Evolutionary conservation across 805 yeast genomes (phyloP).

Genomic region (Teunomyces aglyptinius): DNA sequence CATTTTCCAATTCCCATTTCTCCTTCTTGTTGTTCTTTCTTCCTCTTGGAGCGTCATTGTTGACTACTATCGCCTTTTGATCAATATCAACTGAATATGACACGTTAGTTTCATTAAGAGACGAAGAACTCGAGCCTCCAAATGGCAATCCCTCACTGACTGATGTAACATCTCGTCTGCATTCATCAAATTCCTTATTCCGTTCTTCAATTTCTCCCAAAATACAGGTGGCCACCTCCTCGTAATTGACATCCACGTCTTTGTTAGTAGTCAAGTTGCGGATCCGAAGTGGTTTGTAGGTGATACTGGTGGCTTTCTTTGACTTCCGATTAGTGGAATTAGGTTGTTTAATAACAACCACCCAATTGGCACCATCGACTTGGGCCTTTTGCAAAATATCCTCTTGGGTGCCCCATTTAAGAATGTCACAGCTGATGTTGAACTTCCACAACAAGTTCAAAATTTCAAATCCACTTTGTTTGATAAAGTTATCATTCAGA

Average conservation of each 20-base stretch:
- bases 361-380: constrained; percentile 70
- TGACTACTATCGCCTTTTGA: constrained; percentile 64
- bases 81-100: constrained; percentile 27
- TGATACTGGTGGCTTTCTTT: constrained; percentile 30
- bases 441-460: constrained; percentile 67
- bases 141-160: constrained; percentile 4
- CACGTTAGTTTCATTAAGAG: constrained; percentile 10
- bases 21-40: constrained; percentile 74
- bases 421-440: constrained; percentile 76
- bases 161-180: constrained; percentile 18
- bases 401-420: constrained; percentile 43
- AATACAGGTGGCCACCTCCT: constrained; percentile 53
- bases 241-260: constrained; percentile 72
- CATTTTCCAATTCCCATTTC: constrained; percentile 73
- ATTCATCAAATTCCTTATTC: constrained; percentile 14
- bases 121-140: constrained; percentile 13
- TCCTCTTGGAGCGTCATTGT: constrained; percentile 80
- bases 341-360: constrained; percentile 75
- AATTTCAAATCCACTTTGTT: constrained; percentile 62
- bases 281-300: constrained; percentile 74
- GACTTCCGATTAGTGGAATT: constrained; percentile 31
- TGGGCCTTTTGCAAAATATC: constrained; percentile 64
- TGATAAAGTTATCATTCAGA: constrained; percentile 54
- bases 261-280: constrained; percentile 56
- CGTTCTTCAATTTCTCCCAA: constrained; percentile 25